phyloP scores from a whole-genome alignment of 106 monocot species.

The Xerophyta viscosa region DNA sequence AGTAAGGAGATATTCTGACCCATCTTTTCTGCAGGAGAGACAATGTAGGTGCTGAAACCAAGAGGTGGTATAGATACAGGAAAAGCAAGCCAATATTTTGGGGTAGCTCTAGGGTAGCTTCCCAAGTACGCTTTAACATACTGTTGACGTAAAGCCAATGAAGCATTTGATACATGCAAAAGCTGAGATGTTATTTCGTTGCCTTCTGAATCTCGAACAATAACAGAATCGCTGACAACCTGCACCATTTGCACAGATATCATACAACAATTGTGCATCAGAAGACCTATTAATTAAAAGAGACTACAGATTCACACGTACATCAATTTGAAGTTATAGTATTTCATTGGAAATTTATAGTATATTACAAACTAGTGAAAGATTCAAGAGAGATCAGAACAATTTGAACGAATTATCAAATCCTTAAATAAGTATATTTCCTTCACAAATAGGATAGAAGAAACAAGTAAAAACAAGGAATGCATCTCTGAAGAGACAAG shows the following conservation, averaged over 20 bases:
- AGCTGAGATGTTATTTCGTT: conserved; percentile 70
- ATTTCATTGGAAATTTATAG: too few species aligned
- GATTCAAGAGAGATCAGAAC: too few species aligned
- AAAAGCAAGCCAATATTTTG: conserved; percentile 90
- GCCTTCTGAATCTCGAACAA: conserved; percentile 71
- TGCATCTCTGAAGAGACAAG: too few species aligned
- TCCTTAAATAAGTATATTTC: too few species aligned
- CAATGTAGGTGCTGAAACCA: conserved; percentile 79
- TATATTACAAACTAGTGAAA: too few species aligned
- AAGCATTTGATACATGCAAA: conserved; percentile 41
- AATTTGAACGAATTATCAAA: too few species aligned
- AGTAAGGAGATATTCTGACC: conserved; percentile 22
- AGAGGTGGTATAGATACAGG: conserved; percentile 82
- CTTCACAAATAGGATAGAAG: too few species aligned
- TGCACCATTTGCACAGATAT: conserved; percentile 11
- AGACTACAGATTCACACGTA: too few species aligned
- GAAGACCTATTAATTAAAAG: too few species aligned
- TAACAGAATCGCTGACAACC: conserved; percentile 59
- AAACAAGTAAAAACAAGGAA: too few species aligned
- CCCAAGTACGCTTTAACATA: conserved; percentile 75
- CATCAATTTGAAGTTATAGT: too few species aligned
- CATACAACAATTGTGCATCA: too few species aligned
- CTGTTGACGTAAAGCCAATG: conserved; percentile 29
- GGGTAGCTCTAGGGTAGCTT: conserved; percentile 23
- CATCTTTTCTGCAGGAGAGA: conserved; percentile 42